phyloP scores from a whole-genome alignment of 768 basidiomycete species.

The Phanerochaete carnosa region DNA sequence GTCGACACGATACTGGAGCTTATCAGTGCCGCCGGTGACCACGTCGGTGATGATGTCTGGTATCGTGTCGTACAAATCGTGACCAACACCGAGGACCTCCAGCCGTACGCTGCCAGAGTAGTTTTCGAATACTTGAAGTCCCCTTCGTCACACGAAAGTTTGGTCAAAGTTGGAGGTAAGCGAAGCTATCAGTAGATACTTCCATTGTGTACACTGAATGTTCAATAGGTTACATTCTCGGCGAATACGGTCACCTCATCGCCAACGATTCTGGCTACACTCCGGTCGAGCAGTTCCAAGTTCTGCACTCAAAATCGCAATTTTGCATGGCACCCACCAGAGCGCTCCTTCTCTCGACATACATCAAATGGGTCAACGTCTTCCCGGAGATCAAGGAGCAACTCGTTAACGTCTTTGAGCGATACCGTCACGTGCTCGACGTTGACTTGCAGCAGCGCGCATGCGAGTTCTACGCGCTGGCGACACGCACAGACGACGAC shows the following conservation, averaged over 20 bases:
- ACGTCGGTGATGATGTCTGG: conserved; percentile 99
- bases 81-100: conserved; percentile 96
- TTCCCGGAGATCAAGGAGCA: conserved; percentile 98
- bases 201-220: not conserved
- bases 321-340: conserved; percentile 91
- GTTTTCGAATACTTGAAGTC: conserved; percentile 86
- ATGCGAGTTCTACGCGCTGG: conserved; percentile 93
- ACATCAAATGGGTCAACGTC: conserved; percentile 99
- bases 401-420: conserved; percentile 91
- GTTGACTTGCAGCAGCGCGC: conserved; percentile 97
- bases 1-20: conserved; percentile 96
- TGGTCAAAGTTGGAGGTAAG: conserved; percentile 94
- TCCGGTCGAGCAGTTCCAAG: conserved; percentile 91
- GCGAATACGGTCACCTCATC: conserved; percentile 97
- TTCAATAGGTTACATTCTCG: conserved; percentile 81
- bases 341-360: conserved; percentile 90
- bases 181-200: not conserved
- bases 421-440: conserved; percentile 96
- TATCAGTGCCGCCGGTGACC: conserved; percentile 95
- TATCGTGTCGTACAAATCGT: conserved; percentile 98
- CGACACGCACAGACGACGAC: conserved; percentile 82
- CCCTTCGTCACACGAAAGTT: conserved; percentile 84
- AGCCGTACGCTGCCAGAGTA: conserved; percentile 92
- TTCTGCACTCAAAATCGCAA: conserved; percentile 91
- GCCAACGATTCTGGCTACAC: conserved; percentile 94